These are phyloP conservation scores for Eucalyptus curtisii DNA, from an alignment of 345 rosid species.

Conservation along the genomic window DNA sequence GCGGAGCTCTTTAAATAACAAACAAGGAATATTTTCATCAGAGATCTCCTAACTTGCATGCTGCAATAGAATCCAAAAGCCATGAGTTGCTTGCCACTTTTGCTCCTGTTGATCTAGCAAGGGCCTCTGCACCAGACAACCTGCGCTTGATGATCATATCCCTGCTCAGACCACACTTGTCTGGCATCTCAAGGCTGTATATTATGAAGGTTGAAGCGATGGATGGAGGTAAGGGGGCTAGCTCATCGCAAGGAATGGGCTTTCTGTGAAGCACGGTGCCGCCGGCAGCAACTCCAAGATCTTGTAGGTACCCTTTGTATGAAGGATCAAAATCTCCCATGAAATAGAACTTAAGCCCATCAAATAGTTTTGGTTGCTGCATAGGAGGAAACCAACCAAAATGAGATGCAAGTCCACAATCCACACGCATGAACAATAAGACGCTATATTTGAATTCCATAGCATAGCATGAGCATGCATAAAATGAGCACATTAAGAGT, in stretches of 20 bases:
- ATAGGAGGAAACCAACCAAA: background rate
- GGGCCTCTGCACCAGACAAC: constrained; percentile 41
- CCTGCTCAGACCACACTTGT: constrained; percentile 23
- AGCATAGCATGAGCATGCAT: background rate
- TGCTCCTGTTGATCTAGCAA: constrained; percentile 52
- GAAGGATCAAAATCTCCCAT: constrained; percentile 63
- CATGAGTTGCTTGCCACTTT: constrained; percentile 68
- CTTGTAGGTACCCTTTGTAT: constrained; percentile 74
- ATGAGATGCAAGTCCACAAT: background rate
- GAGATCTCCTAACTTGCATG: constrained; percentile 30
- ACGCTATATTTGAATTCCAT: background rate
- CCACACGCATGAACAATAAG: background rate
- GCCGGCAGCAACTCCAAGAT: constrained; percentile 60
- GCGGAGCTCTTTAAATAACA: background rate
- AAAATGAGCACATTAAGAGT: background rate
- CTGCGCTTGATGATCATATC: constrained; percentile 27
- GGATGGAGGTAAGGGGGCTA: background rate
- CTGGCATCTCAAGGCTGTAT: constrained; percentile 53
- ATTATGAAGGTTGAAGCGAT: constrained; percentile 35
- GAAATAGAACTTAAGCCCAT: constrained; percentile 41
- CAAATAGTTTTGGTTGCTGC: constrained; percentile 58
- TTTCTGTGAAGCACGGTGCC: constrained; percentile 60
- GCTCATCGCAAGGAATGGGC: constrained; percentile 31
- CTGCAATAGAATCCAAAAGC: constrained; percentile 79
- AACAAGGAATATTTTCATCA: background rate